A percentile compares a stretch with the other conserved stretches of the same genome.
Evolutionary conservation across 176 grass and related monocot species (phyloP).

Genomic region (Carex littledalei): DNA sequence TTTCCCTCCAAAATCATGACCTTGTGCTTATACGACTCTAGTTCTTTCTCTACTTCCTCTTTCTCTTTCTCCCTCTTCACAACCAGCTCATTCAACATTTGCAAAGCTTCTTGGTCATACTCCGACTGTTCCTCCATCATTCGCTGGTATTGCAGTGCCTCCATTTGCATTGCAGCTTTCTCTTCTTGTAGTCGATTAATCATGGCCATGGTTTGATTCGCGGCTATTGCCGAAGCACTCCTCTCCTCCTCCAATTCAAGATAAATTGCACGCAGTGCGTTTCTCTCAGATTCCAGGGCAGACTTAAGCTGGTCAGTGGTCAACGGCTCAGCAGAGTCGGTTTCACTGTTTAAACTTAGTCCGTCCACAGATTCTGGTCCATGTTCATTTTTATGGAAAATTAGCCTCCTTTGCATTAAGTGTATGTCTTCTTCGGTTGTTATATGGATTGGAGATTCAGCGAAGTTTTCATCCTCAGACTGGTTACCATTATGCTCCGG

Average conservation of each 20-base stretch:
- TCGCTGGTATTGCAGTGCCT: conserved; percentile 90
- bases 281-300: conserved; percentile 50
- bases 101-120: conserved; percentile 95
- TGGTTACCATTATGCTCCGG: conserved; percentile 27
- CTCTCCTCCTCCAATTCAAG: conserved; percentile 92
- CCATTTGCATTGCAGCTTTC: conserved; percentile 99
- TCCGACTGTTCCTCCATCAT: conserved; percentile 99
- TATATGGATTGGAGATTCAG: conserved; percentile 36
- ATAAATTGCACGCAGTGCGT: conserved; percentile 64
- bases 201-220: conserved; percentile 99
- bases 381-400: conserved; percentile 36
- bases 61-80: conserved; percentile 95
- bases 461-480: conserved; percentile 35
- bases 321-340: conserved; percentile 46
- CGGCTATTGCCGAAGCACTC: conserved; percentile 74
- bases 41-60: conserved; percentile 76
- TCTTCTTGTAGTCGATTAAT: conserved; percentile 99
- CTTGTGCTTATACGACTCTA: conserved; percentile 53
- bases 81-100: conserved; percentile 77
- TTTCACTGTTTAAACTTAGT: conserved; percentile 33
- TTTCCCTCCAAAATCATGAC: conserved; percentile 64
- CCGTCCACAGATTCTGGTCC: conserved; percentile 54
- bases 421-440: conserved; percentile 38
- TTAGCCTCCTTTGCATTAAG: conserved; percentile 22
- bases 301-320: conserved; percentile 60